phyloP scores from a whole-genome alignment of 345 rosid species.

The Murraya koenigii region DNA sequence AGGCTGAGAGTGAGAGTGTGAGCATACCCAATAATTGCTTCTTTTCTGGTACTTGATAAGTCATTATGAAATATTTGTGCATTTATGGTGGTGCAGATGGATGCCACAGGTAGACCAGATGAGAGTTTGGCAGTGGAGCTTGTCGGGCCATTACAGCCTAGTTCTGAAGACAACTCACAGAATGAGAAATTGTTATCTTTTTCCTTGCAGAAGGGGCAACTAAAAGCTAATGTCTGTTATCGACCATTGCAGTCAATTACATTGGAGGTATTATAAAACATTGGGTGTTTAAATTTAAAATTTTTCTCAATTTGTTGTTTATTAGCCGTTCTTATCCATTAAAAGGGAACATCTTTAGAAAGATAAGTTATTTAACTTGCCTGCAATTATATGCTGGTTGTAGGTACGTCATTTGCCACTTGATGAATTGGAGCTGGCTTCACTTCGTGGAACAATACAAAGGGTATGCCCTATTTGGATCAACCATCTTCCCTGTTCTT shows the following conservation, averaged over 20 bases:
- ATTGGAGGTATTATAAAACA: conserved; percentile 64
- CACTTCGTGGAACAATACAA: conserved; percentile 85
- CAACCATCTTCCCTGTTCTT: background rate
- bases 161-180: conserved; percentile 49
- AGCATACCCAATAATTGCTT: conserved; percentile 8
- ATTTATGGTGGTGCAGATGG: conserved; percentile 59
- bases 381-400: conserved; percentile 22
- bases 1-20: conserved; percentile 3
- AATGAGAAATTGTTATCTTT: conserved; percentile 74
- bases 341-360: background rate
- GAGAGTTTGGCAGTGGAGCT: conserved; percentile 85
- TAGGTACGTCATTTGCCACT: conserved; percentile 91
- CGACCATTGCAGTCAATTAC: conserved; percentile 79
- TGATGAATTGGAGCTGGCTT: conserved; percentile 96
- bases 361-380: conserved; percentile 11
- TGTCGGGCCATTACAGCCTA: conserved; percentile 59
- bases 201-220: conserved; percentile 88
- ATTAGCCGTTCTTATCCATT: background rate
- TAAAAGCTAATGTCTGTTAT: conserved; percentile 72
- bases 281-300: background rate
- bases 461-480: conserved; percentile 46
- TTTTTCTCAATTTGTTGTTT: conserved; percentile 7
- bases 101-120: conserved; percentile 85
- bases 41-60: background rate
- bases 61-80: conserved; percentile 11